Conservation (phyloP, 1,284 basidiomycete genomes). For the Meira nashicola region DNA sequence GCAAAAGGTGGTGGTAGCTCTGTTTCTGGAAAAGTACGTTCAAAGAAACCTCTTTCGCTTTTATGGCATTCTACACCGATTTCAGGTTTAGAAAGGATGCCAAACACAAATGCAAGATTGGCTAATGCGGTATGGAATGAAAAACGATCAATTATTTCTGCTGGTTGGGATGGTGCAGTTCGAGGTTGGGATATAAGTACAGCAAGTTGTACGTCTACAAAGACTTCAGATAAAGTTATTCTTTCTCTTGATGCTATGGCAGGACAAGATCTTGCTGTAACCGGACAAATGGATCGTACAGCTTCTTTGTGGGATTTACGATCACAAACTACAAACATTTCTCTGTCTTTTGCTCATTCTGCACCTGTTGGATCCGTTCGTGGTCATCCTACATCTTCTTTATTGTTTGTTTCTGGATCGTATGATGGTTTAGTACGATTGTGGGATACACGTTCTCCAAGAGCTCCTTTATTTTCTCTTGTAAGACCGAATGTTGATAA, state of each 20-base stretch:
- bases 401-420: constrained; percentile 34
- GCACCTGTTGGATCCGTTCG: constrained; percentile 30
- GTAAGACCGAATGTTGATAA: constrained; percentile 4
- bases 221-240: constrained; percentile 36
- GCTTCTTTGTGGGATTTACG: constrained; percentile 46
- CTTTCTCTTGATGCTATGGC: constrained; percentile 30
- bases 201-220: constrained; percentile 17
- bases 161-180: constrained; percentile 43
- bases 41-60: constrained; percentile 9
- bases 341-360: constrained; percentile 28
- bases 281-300: constrained; percentile 40
- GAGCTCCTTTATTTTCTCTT: constrained; percentile 46
- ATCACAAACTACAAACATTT: constrained; percentile 10
- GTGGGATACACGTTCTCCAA: constrained; percentile 41
- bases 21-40: not conserved
- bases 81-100: not conserved
- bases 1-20: not conserved
- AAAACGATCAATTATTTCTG: constrained; percentile 21
- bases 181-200: constrained; percentile 39
- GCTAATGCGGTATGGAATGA: constrained; percentile 23
- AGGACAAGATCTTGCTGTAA: constrained; percentile 19
- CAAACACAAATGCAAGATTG: constrained; percentile 28
- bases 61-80: constrained; percentile 22
- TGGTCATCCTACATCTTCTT: constrained; percentile 27
- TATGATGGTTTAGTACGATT: constrained; percentile 37